These are phyloP conservation scores for Amanita subjunquillea DNA, from an alignment of 768 basidiomycete species.

Conservation along the genomic window DNA sequence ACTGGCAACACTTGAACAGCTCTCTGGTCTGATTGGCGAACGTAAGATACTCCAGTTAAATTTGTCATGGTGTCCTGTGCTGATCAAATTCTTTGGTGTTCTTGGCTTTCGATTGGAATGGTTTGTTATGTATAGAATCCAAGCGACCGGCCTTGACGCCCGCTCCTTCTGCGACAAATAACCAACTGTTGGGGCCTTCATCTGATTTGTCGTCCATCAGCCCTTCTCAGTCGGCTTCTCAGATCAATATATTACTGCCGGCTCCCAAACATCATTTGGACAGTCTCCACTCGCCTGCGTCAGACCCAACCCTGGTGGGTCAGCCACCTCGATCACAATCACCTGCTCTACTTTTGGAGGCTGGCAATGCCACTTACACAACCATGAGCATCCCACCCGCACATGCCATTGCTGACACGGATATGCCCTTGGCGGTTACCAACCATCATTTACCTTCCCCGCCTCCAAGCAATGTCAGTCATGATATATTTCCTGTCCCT, in stretches of 20 bases:
- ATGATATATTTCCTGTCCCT: background rate
- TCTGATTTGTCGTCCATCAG: conserved; percentile 58
- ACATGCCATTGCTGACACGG: conserved; percentile 34
- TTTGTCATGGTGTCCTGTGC: background rate
- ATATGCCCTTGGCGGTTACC: conserved; percentile 16
- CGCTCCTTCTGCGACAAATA: background rate
- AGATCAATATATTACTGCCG: conserved; percentile 23
- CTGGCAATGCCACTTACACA: conserved; percentile 6
- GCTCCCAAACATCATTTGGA: background rate
- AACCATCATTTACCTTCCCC: conserved; percentile 2
- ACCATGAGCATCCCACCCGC: conserved; percentile 34
- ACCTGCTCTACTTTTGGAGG: background rate
- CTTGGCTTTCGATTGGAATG: background rate
- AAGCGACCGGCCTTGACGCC: background rate
- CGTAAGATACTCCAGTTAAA: conserved; percentile 1
- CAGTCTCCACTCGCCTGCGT: background rate
- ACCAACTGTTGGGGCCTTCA: conserved; percentile 18
- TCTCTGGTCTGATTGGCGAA: background rate
- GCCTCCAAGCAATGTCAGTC: conserved; percentile 3
- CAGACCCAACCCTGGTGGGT: background rate
- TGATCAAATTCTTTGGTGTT: conserved; percentile 1
- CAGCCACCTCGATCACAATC: conserved; percentile 1
- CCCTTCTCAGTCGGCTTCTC: conserved; percentile 72
- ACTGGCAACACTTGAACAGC: conserved; percentile 28
- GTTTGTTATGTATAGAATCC: background rate